These are phyloP conservation scores for Komagataella mondaviorum DNA, from an alignment of 805 yeast genomes.

Conservation along the genomic window DNA sequence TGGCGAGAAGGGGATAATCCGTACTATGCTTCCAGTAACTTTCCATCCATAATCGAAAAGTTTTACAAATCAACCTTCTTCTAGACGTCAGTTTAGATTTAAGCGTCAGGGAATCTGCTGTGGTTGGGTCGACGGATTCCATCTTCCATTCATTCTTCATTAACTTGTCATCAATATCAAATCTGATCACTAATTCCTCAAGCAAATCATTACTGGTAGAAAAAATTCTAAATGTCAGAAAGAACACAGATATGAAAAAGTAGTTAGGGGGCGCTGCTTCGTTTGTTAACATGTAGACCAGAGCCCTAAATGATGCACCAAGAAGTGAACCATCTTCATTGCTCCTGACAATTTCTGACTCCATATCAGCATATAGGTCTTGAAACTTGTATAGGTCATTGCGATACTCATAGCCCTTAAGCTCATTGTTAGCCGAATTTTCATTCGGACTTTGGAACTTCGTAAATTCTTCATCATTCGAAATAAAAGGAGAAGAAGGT, in stretches of 20 bases:
- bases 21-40: slow-evolving; percentile 66
- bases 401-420: not conserved
- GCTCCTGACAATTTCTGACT: not conserved
- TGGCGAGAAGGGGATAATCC: slow-evolving; percentile 52
- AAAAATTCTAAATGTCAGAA: slow-evolving; percentile 65
- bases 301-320: slow-evolving; percentile 62
- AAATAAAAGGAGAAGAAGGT: slow-evolving; percentile 14
- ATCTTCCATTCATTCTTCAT: slow-evolving; percentile 13
- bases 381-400: not conserved
- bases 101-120: slow-evolving; percentile 9
- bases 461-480: slow-evolving; percentile 10
- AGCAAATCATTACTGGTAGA: slow-evolving; percentile 53
- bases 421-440: not conserved
- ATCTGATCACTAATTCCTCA: slow-evolving; percentile 53
- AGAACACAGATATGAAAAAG: slow-evolving; percentile 59
- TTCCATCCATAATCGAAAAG: slow-evolving; percentile 78
- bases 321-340: slow-evolving; percentile 20
- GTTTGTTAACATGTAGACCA: slow-evolving; percentile 53
- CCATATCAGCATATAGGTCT: not conserved
- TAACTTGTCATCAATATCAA: slow-evolving; percentile 32
- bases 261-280: slow-evolving; percentile 51
- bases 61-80: slow-evolving; percentile 50
- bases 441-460: slow-evolving; percentile 4
- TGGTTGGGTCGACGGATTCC: slow-evolving; percentile 9
- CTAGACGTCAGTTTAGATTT: slow-evolving; percentile 40